Base-by-base conservation (phyloP, 2,329 filamentous ascomycete genomes). In the Zelopaecilomyces penicillatus region DNA sequence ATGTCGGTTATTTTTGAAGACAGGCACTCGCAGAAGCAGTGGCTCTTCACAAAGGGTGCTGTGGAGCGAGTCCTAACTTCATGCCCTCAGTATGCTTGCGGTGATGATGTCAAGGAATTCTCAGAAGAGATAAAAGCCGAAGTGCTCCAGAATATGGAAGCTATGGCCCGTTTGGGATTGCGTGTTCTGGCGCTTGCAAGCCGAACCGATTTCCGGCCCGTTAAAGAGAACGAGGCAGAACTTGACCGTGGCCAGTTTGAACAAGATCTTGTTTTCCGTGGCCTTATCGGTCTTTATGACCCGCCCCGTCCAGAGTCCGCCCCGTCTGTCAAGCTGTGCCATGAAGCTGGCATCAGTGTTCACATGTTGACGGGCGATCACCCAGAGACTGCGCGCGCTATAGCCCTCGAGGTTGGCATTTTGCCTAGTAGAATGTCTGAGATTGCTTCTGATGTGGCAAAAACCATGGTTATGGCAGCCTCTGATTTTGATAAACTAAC, bases 331-430 rank as follows among this genome's bases (percentile, higher is more conserved):
- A 61, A 65, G 27, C 65, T 67, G 43, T 83, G 78, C 53, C 76
- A 80, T 49, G 66, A 73, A 45, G 80, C 80, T 32, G 80, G 80
- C 27, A 76, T 83, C 42, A 71, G 73, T 44, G 80, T 83, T 9
- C 79, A 83, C 56, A 83, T 83, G 80, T 69, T 83, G n/a, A 85
- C 82, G 12, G 82, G 81, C 47, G 81, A 85, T 48, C 80, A 85
- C 54, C 76, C 76, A 0, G 75, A 76, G 38, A 85, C 80, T 27
- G 82, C 80, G 4, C 69, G 72, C 32, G 80, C 81, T 19, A 83
- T 85, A 49, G 80, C 81, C 4, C 60, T 69, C 3, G 73, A 85
- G 52, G 77, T 84, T 41, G 78, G 79, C 19, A 83, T 85, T 39
- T 64, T 85, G 27, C 74, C 74, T 0, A 51, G 62, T 2, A 68